Evolutionary conservation across 192 early-diverging fungal genomes (phyloP), one percentile per base, ranked within the genome.

Genomic region (Coemansia sp.): DNA sequence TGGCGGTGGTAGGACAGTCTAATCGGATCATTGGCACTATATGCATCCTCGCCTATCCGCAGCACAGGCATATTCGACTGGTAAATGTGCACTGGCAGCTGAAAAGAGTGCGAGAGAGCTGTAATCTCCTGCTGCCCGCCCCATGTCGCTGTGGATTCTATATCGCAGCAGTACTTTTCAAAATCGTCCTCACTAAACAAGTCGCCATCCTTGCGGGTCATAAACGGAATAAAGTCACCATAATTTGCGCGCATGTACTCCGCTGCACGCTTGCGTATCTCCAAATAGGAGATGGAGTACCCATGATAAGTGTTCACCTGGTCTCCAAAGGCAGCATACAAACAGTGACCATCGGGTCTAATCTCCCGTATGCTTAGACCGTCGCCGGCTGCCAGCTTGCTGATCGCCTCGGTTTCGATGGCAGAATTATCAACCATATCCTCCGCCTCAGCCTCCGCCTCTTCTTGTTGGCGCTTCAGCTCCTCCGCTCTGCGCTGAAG

Each of bases 111-210:
- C 4, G 93, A 88, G 2, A 97, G 70, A 5, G 96, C 96, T 46
- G 89, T 78, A 24, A 96, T 87, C 84, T 98, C 96, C 19, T 89
- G 83, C 61, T 98, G 91, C 8, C 96, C 95, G 67, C 96, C 96
- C 96, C 96, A 98, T 5, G 86, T 84, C 1, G 94, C 92, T 0
- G 94, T 93, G 20, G 70, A 67, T 67, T 92, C 93, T 19, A 97
- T 75, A 27, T 86, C 85, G 65, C 88, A 61, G 74, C 95, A 96
- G 64, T 97, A 92, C 22, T 72, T 63, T 39, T 78, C 75, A 84
- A 88, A 95, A 63, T 93, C 88, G 21, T 87, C 82, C 53, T 80
- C 67, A 46, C 67, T 83, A 51, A 86, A 88, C 82, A 91, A 87
- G 65, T 92, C 90, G 9, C 94, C 96, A n/a, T 85, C 76, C 22